Percentiles rank a stretch among this genome's conserved stretches.
Evolutionary conservation across 768 basidiomycete species (phyloP).

Genomic region (Tricholoma furcatifolium): DNA sequence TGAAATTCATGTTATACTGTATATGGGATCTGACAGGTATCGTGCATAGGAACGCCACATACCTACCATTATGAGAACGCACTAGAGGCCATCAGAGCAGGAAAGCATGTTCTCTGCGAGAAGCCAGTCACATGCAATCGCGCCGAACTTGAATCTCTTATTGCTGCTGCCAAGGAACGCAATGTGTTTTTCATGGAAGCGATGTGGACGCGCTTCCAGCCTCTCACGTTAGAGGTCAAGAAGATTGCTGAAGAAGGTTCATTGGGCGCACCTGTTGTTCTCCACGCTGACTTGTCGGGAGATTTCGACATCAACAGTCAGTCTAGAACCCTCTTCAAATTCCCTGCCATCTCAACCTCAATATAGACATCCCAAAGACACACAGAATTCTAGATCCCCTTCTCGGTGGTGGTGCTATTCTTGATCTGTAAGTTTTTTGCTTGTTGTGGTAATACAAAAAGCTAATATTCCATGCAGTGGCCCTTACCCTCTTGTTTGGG

Average conservation of each 20-base stretch:
- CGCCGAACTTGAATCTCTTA: slow-evolving; percentile 71
- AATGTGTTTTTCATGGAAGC: slow-evolving; percentile 92
- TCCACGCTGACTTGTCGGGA: slow-evolving; percentile 76
- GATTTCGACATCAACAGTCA: slow-evolving; percentile 67
- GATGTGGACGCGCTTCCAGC: slow-evolving; percentile 84
- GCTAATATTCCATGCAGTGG: slow-evolving; percentile 44
- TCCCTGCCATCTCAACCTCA: not conserved
- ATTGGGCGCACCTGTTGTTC: slow-evolving; percentile 64
- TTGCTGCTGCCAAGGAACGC: slow-evolving; percentile 72
- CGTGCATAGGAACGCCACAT: slow-evolving; percentile 70
- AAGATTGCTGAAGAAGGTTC: slow-evolving; percentile 57
- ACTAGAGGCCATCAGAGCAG: slow-evolving; percentile 69
- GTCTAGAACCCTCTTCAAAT: slow-evolving; percentile 18
- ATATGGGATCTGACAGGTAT: not conserved
- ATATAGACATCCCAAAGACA: slow-evolving; percentile 59
- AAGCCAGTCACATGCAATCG: slow-evolving; percentile 83
- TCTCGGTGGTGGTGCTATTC: slow-evolving; percentile 79
- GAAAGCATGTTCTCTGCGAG: slow-evolving; percentile 87
- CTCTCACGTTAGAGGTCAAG: slow-evolving; percentile 63
- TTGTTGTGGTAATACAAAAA: not conserved
- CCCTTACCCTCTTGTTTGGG: slow-evolving; percentile 83
- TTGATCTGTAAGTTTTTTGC: slow-evolving; percentile 67
- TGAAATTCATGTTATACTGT: slow-evolving; percentile 5
- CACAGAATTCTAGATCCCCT: slow-evolving; percentile 78
- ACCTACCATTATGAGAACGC: slow-evolving; percentile 80